Base-by-base conservation (phyloP, 768 basidiomycete genomes). In the Butyriboletus loyo region DNA sequence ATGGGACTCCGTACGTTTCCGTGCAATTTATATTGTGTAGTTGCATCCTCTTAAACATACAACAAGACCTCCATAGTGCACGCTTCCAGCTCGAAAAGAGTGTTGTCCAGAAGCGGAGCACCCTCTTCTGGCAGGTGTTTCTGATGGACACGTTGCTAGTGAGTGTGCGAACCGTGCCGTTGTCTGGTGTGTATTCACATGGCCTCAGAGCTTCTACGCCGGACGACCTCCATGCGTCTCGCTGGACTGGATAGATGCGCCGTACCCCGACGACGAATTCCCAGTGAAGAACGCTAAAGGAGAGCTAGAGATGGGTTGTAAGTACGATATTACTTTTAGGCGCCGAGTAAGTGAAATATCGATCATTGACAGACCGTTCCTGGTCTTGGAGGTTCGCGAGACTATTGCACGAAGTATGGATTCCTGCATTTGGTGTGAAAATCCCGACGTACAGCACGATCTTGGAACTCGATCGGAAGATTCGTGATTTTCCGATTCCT, bases 121-220 rank as follows among this genome's bases (percentile, higher is more conserved):
- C 73, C 21, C 69, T 85, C 11, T 88, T 87, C 62, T 90, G 86
- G 85, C 80, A 84, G 43, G 64, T 88, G n/a, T 87, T 85, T 60
- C 58, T 73, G 24, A 63, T 79, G 27, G 87, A 89, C 59, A 82
- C 83, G 0, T 81, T 80, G 76, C 67, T 79, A 35, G 87, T 89
- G 59, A 60, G 64, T 19, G 8, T 11, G 19, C 70, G 57, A 28
- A 4, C 17, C n/a, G 31, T 17, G 3, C 5, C 31, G 6, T 9
- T 34, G 13, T 32, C 24, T 38, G 34, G 27, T 4, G 5, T 7
- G 39, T 31, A 47, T 38, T 50, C 30, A 24, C 15, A 7, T 13
- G 1, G 7, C 10, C 9, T 9, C 52, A 88, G 86, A 85, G 83
- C 55, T 82, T 85, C 55, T 73, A 74, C 30, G 75, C 81, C 27